Base-by-base conservation (phyloP, 139 green algal species). In the Dunaliella primolecta region DNA sequence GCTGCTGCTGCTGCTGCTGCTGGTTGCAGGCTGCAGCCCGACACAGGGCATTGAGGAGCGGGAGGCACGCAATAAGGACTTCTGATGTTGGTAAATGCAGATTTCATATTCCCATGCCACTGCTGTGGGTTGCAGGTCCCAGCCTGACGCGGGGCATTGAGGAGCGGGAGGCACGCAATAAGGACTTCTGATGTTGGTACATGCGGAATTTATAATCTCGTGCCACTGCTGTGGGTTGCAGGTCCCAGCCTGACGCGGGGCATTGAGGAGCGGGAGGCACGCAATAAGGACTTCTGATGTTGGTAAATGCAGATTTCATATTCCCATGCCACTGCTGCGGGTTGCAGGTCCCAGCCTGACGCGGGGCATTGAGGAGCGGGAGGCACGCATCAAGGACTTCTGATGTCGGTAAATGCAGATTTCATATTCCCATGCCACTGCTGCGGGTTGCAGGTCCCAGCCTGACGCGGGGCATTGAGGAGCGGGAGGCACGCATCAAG, bases 221-320 rank as follows among this genome's bases (percentile, higher is more conserved):
- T n/a, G n/a, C n/a, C n/a, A n/a, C n/a, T n/a, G n/a, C n/a, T n/a
- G n/a, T n/a, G n/a, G n/a, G n/a, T 36, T 29, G 24, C 80, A 90
- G 87, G 87, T 27, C 37, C 84, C 0, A 32, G 81, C 33, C 86
- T 93, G 36, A 81, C 86, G 0, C 81, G 75, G 27, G 87, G 87
- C 31, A 84, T 91, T 36, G 89, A 93, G 87, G 83, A 88, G 36
- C 83, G 90, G 27, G 87, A 93, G 84, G 84, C 86, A 36, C 82
- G 87, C 33, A 85, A 91, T 78, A 87, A 82, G 83, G 74, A 84
- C 35, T 93, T n/a, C n/a, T n/a, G n/a, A n/a, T n/a, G n/a, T n/a
- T n/a, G n/a, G n/a, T n/a, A n/a, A n/a, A n/a, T n/a, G n/a, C n/a
- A n/a, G n/a, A n/a, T n/a, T n/a, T n/a, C n/a, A n/a, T n/a, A n/a